These are phyloP conservation scores for Colletotrichum ledebouriae DNA, from an alignment of 2,329 filamentous ascomycete genomes.

Conservation along the genomic window DNA sequence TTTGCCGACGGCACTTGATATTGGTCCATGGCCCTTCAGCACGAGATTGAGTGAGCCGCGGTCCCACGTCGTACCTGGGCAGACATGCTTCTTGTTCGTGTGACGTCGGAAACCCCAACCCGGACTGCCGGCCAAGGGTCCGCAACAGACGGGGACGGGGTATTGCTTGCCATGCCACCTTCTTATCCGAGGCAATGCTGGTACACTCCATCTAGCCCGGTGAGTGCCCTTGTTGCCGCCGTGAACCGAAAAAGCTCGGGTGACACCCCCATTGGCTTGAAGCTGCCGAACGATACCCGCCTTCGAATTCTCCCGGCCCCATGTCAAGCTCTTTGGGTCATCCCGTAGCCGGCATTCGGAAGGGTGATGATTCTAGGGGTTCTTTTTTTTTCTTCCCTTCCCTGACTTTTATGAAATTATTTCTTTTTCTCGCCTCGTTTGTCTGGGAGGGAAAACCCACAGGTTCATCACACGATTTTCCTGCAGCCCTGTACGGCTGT, in stretches of 20 bases:
- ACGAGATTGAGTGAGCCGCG: neutral
- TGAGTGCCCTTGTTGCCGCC: neutral
- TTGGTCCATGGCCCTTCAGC: neutral
- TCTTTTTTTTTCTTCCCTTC: too few species aligned
- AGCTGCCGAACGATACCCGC: neutral
- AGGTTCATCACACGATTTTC: slow-evolving; percentile 29
- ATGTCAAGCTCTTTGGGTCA: neutral
- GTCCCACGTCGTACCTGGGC: slow-evolving; percentile 22
- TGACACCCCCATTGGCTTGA: too few species aligned
- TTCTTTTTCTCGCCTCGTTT: slow-evolving; percentile 4
- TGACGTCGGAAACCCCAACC: slow-evolving; percentile 9
- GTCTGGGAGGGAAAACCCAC: slow-evolving; percentile 19
- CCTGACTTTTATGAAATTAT: neutral
- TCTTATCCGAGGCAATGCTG: slow-evolving; percentile 11
- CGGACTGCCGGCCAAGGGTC: slow-evolving; percentile 12
- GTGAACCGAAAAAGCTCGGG: neutral
- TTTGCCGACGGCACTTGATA: neutral
- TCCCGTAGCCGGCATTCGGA: neutral
- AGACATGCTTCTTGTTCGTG: slow-evolving; percentile 31
- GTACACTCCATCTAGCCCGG: neutral
- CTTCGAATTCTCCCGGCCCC: slow-evolving; percentile 1
- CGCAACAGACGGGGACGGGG: neutral
- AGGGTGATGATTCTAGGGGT: slow-evolving; percentile 18
- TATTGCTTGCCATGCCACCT: neutral
- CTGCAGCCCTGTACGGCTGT: slow-evolving; percentile 36